Evolutionary conservation across 2,329 filamentous ascomycete species (phyloP), one percentile per base, ranked within the genome.

Genomic region (Fusarium sp.): DNA sequence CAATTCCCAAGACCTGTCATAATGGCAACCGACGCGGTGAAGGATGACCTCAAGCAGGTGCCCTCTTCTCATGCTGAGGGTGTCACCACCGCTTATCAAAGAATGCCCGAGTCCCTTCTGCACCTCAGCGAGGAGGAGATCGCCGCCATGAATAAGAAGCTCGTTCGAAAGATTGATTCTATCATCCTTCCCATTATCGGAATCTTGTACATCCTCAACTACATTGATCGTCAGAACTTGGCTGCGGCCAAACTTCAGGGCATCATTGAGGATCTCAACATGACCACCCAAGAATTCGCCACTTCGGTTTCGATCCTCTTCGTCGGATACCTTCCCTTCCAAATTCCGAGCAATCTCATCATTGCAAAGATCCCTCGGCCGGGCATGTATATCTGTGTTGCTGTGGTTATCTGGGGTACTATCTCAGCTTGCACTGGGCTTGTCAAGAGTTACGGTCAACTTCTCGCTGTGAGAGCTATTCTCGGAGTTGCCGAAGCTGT

Each of bases 401-500:
- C 60, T 11, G 67, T 74, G 50, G 61, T 62, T 8, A 53, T 67
- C n/a, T 76, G 73, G 74, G 73, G 73, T 2, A 39, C 66, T 2
- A 71, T 76, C 21, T 74, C 71, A 4, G 57, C 69, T 1, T 55
- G 61, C 14, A 87, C 83, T n/a, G 84, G 84, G 1, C 81, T 79
- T 4, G 83, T 83, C 3, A 77, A 85, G 21, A 82, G 68, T 44
- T 70, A 62, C 17, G 44, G 36, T 3, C 61, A 65, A 13, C 53
- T 70, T 15, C 45, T 70, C 1, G 87, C 81, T 65, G 80, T 79
- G 7, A 81, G 84, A 7, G 57, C 64, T 1, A 42, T 74, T 44
- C 78, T 88, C 0, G 86, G 86, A 33, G 82, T 84, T 39, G 80
- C 86, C 11, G 86, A 88, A 69, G 87, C 87, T 1, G 83, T 85